phyloP scores from a whole-genome alignment of 1,139 yeast genomes.

The Pneumocystis murina region DNA sequence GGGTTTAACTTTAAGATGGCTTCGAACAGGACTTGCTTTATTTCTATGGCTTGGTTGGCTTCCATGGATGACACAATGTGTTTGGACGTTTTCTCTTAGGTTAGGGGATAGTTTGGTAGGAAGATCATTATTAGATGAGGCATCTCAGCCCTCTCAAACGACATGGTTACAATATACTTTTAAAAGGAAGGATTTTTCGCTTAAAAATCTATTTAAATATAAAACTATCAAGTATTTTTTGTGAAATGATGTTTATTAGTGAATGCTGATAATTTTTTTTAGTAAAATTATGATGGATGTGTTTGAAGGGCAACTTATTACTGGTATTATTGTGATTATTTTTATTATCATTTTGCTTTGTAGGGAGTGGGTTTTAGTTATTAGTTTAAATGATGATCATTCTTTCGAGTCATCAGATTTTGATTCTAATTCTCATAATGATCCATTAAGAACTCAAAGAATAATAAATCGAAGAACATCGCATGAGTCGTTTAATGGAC shows the following conservation, averaged over 20 bases:
- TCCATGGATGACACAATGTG: background rate
- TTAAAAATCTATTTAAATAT: background rate
- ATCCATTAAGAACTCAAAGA: background rate
- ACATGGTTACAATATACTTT: background rate
- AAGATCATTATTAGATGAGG: background rate
- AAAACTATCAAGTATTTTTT: background rate
- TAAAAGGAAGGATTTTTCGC: background rate
- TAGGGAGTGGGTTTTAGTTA: constrained; percentile 25
- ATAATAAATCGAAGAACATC: background rate
- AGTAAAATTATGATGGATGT: constrained; percentile 15
- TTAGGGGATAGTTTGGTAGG: background rate
- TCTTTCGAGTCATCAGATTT: background rate
- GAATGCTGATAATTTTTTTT: background rate
- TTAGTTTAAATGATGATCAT: background rate
- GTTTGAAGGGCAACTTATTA: constrained; percentile 23
- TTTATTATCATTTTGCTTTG: constrained; percentile 23
- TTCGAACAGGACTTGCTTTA: constrained; percentile 4
- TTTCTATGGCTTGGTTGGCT: constrained; percentile 8
- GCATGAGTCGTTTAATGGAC: background rate
- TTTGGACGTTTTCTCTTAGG: background rate
- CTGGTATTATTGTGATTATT: constrained; percentile 18
- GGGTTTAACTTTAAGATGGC: background rate
- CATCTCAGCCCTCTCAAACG: background rate
- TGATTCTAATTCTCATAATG: background rate
- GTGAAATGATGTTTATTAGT: background rate